Conservation (phyloP, 2,329 filamentous ascomycete genomes). For the Rutstroemia sp. region DNA sequence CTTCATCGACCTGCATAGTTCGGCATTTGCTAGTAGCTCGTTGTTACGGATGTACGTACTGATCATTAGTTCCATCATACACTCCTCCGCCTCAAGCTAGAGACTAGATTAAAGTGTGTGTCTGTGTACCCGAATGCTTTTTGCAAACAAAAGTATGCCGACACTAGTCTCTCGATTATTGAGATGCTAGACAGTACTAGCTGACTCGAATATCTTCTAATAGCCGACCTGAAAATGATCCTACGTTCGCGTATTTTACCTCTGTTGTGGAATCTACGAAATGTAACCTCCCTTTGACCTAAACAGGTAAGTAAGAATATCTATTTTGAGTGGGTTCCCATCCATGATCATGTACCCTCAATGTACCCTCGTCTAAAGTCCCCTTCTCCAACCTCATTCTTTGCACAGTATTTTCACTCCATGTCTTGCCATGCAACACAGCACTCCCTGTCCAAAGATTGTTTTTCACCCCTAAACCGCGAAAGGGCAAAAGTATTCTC, state of each 20-base stretch:
- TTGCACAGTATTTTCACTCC: not conserved
- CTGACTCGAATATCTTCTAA: conserved; percentile 4
- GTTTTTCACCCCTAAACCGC: not conserved
- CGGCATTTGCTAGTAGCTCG: not conserved
- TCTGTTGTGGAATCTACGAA: not conserved
- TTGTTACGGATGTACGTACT: not conserved
- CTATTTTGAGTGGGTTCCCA: not conserved
- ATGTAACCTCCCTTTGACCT: not conserved
- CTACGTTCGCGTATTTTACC: not conserved
- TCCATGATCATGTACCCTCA: not conserved
- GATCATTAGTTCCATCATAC: not conserved
- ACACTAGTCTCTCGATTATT: not conserved
- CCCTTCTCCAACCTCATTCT: not conserved
- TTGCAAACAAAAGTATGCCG: not conserved
- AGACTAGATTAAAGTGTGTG: not conserved
- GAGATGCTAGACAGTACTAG: not conserved
- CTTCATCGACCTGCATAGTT: not conserved
- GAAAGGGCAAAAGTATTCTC: not conserved
- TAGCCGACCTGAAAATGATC: conserved; percentile 3
- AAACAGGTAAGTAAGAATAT: not conserved
- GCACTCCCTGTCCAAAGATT: not conserved
- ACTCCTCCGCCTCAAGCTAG: not conserved
- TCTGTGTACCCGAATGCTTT: not conserved
- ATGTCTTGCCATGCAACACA: conserved; percentile 2
- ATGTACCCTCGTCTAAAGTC: not conserved